These are phyloP conservation scores for Hypoxylon sp. DNA, from an alignment of 2,329 filamentous ascomycete species.

Conservation along the genomic window DNA sequence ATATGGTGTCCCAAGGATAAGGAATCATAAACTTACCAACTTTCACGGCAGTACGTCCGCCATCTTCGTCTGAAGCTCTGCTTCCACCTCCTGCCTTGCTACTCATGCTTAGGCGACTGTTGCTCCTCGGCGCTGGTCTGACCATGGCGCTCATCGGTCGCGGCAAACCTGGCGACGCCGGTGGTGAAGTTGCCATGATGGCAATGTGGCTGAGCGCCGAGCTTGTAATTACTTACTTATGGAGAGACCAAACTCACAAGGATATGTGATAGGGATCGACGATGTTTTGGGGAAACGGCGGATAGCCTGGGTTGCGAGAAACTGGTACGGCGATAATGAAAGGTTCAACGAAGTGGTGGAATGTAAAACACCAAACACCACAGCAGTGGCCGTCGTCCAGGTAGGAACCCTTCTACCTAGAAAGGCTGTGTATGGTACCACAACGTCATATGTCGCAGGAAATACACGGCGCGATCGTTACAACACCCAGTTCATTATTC, in stretches of 20 bases:
- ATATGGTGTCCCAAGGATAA: background rate
- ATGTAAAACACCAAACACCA: slow-evolving; percentile 41
- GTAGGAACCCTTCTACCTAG: slow-evolving; percentile 41
- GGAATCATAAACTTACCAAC: slow-evolving; percentile 77
- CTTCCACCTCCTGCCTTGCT: slow-evolving; percentile 82
- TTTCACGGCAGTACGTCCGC: slow-evolving; percentile 88
- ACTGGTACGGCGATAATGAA: slow-evolving; percentile 10
- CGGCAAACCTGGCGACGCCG: slow-evolving; percentile 72
- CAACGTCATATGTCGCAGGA: slow-evolving; percentile 47
- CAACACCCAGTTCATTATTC: slow-evolving; percentile 29
- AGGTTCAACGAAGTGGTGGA: slow-evolving; percentile 6
- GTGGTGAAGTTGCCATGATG: slow-evolving; percentile 76
- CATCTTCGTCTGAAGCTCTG: slow-evolving; percentile 88
- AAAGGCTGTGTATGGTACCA: slow-evolving; percentile 29
- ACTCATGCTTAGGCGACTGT: slow-evolving; percentile 86
- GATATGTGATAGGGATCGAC: slow-evolving; percentile 4
- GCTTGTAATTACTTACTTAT: slow-evolving; percentile 28
- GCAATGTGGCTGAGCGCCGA: slow-evolving; percentile 45
- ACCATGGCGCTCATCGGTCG: slow-evolving; percentile 87
- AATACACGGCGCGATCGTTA: slow-evolving; percentile 15
- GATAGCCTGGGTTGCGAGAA: background rate
- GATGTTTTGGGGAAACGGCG: slow-evolving; percentile 13
- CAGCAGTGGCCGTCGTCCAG: slow-evolving; percentile 21
- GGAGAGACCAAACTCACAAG: slow-evolving; percentile 3
- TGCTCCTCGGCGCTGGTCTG: slow-evolving; percentile 78